Conservation (phyloP, 352 stramenopile genomes). For the Globisporangium recalcitrans region DNA sequence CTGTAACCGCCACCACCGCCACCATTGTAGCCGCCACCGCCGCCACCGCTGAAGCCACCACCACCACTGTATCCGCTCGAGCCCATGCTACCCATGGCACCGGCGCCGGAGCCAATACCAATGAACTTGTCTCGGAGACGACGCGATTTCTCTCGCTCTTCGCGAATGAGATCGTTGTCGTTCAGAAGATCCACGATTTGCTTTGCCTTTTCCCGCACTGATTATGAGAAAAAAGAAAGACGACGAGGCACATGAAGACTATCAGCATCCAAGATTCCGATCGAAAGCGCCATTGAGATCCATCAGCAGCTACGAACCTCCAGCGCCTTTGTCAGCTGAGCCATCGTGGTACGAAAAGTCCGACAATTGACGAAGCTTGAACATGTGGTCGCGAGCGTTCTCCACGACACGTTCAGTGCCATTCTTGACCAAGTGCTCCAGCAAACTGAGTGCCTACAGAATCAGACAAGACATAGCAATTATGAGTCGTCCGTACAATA, state of each 20-base stretch:
- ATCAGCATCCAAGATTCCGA: neutral
- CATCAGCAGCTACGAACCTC: slow-evolving; percentile 30
- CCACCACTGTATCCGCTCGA: slow-evolving; percentile 19
- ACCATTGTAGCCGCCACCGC: slow-evolving; percentile 29
- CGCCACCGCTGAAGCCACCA: slow-evolving; percentile 21
- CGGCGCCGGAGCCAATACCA: slow-evolving; percentile 66
- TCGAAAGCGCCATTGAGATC: neutral
- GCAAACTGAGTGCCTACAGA: slow-evolving; percentile 76
- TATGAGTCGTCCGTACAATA: neutral
- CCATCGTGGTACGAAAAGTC: slow-evolving; percentile 89
- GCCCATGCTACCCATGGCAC: slow-evolving; percentile 27
- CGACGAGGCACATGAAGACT: neutral
- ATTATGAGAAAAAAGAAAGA: neutral
- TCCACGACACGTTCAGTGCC: slow-evolving; percentile 97
- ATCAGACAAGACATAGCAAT: neutral
- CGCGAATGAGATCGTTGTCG: slow-evolving; percentile 85
- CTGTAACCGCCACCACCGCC: slow-evolving; percentile 19
- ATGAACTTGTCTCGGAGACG: slow-evolving; percentile 87
- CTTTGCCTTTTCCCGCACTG: slow-evolving; percentile 88
- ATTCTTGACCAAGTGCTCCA: slow-evolving; percentile 98
- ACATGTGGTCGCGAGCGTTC: slow-evolving; percentile 94
- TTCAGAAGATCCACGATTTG: slow-evolving; percentile 85
- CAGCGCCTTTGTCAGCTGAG: slow-evolving; percentile 77
- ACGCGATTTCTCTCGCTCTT: slow-evolving; percentile 83
- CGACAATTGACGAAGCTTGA: slow-evolving; percentile 83